Conservation (phyloP, 1,284 basidiomycete species). For the Pseudozyma tsukubaensis region DNA sequence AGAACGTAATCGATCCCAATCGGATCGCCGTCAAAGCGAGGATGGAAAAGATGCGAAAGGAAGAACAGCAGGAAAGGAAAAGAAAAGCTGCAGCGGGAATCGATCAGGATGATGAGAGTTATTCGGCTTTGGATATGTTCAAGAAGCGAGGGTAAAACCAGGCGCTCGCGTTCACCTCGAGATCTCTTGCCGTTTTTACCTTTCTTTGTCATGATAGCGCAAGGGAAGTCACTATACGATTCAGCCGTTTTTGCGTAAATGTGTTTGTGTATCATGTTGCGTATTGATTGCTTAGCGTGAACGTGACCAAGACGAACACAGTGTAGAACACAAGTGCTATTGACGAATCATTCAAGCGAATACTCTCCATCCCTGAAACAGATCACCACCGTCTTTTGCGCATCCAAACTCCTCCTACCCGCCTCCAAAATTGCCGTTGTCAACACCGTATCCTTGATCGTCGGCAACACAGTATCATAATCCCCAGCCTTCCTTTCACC, state of each 20-base stretch:
- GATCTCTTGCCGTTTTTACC: too few relatives aligned
- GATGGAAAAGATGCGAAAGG: constrained; percentile 44
- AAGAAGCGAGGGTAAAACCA: constrained; percentile 20
- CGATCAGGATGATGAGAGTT: constrained; percentile 15
- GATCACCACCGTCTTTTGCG: constrained; percentile 83
- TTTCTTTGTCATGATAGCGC: too few relatives aligned
- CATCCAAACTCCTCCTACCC: constrained; percentile 86
- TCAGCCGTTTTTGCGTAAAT: background rate
- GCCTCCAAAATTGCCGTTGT: constrained; percentile 92
- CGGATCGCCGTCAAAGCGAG: constrained; percentile 49
- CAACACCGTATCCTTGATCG: constrained; percentile 85
- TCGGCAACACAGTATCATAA: constrained; percentile 85
- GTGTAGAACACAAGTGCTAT: too few relatives aligned
- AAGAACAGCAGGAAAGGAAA: constrained; percentile 25
- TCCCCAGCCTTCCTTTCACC: constrained; percentile 75
- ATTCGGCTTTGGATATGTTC: constrained; percentile 42
- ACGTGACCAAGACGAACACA: too few relatives aligned
- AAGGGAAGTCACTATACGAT: too few relatives aligned
- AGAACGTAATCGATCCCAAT: constrained; percentile 65
- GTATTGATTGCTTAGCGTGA: constrained; percentile 9
- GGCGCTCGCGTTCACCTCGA: background rate
- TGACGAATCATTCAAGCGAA: constrained; percentile 78
- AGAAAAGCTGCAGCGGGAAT: constrained; percentile 35
- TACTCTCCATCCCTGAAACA: constrained; percentile 76
- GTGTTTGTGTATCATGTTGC: background rate